These are phyloP conservation scores for Cocos nucifera DNA, from an alignment of 176 grass and related monocot species.

Conservation along the genomic window DNA sequence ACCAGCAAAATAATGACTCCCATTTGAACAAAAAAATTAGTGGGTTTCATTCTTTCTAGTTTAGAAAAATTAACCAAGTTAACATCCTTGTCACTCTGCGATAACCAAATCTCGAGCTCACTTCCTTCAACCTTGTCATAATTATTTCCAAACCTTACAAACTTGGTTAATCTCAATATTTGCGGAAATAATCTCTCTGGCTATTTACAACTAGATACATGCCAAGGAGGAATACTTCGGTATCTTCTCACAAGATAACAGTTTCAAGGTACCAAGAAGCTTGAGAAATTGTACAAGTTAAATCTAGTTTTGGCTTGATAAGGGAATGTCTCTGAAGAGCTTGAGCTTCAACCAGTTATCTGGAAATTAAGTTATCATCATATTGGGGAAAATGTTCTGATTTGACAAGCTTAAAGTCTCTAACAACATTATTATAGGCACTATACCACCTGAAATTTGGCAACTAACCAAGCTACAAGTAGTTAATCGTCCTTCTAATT, in stretches of 20 bases:
- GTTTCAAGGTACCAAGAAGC: neutral
- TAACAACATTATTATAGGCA: neutral
- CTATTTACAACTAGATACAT: no score
- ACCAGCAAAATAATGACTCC: no score
- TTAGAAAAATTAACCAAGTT: no score
- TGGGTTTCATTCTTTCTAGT: no score
- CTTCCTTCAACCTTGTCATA: slow-evolving; percentile 1
- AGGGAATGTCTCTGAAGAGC: neutral
- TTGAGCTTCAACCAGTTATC: neutral
- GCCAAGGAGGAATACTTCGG: no score
- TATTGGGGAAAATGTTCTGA: neutral
- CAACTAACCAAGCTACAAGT: neutral
- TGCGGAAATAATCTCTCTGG: no score
- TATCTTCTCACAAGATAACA: neutral
- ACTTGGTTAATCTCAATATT: no score
- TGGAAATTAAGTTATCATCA: neutral
- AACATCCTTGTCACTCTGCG: neutral
- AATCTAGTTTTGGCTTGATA: neutral
- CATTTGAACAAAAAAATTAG: no score
- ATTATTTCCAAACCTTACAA: neutral
- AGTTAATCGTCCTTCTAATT: neutral
- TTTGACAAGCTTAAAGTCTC: neutral
- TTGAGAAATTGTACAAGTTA: slow-evolving; percentile 13
- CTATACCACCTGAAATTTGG: neutral
- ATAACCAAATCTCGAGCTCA: neutral